Percentiles rank a stretch among this genome's conserved stretches.
These are phyloP conservation scores for Filosporella fistucella DNA, from an alignment of 495 filamentous ascomycete genomes.

Conservation along the genomic window DNA sequence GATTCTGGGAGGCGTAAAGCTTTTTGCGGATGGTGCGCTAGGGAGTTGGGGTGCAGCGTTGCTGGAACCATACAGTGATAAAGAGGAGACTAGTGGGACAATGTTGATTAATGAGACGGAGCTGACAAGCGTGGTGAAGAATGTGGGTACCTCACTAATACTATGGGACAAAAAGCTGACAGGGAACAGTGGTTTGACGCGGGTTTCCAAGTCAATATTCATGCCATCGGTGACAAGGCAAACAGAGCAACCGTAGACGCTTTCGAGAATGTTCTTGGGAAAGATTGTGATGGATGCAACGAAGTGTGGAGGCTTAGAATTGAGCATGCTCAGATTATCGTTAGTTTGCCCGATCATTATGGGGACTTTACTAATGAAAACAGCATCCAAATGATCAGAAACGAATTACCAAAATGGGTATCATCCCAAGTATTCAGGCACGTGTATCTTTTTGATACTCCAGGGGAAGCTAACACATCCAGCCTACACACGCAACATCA, in stretches of 20 bases:
- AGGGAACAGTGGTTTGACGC: slow-evolving; percentile 17
- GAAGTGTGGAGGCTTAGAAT: slow-evolving; percentile 50
- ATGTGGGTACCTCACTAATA: slow-evolving; percentile 1
- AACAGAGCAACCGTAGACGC: slow-evolving; percentile 54
- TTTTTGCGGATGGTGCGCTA: slow-evolving; percentile 52
- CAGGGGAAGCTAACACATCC: not conserved
- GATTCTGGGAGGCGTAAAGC: slow-evolving; percentile 15
- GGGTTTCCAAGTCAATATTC: slow-evolving; percentile 41
- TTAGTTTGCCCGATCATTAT: not conserved
- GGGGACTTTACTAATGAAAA: not conserved
- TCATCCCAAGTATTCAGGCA: slow-evolving; percentile 55
- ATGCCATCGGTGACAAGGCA: slow-evolving; percentile 55
- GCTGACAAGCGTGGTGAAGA: slow-evolving; percentile 35
- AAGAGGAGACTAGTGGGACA: slow-evolving; percentile 46
- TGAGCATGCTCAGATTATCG: slow-evolving; percentile 61
- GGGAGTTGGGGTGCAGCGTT: slow-evolving; percentile 62
- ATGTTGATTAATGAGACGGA: slow-evolving; percentile 54
- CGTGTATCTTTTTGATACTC: not conserved
- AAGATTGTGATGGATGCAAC: slow-evolving; percentile 40
- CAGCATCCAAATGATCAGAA: slow-evolving; percentile 50
- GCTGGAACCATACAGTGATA: slow-evolving; percentile 57
- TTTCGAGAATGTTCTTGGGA: slow-evolving; percentile 41
- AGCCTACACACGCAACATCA: slow-evolving; percentile 63
- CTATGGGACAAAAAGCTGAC: not conserved
- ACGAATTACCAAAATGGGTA: slow-evolving; percentile 45